Conservation (phyloP, 306 rosid species). For the Mucuna pruriens region DNA sequence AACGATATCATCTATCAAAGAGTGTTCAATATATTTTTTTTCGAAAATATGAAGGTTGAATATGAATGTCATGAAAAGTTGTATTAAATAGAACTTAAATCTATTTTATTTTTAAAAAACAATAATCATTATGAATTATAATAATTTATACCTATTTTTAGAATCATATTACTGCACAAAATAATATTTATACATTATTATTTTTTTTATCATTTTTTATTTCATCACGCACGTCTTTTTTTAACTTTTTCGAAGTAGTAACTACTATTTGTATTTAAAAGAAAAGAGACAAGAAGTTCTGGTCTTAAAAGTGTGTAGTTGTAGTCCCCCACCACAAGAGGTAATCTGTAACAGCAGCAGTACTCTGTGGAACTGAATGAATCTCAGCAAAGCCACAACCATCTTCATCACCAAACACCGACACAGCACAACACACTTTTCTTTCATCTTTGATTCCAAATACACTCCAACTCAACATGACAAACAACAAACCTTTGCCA, state of each 20-base stretch:
- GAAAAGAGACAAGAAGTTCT: slow-evolving; percentile 8
- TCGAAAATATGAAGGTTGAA: neutral
- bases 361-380: slow-evolving; percentile 35
- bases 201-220: no score
- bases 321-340: slow-evolving; percentile 34
- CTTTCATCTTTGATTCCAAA: slow-evolving; percentile 27
- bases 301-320: slow-evolving; percentile 25
- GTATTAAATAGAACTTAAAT: no score
- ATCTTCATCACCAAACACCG: slow-evolving; percentile 27
- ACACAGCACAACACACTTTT: slow-evolving; percentile 37
- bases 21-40: no score
- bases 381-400: slow-evolving; percentile 25
- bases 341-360: slow-evolving; percentile 27
- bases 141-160: neutral
- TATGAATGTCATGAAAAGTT: no score
- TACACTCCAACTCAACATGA: slow-evolving; percentile 37
- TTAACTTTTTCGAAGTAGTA: no score
- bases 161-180: neutral
- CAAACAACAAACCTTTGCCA: slow-evolving; percentile 32
- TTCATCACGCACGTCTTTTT: neutral
- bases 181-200: neutral
- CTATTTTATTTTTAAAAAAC: no score
- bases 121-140: no score
- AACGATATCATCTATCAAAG: neutral
- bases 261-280: no score